Percentiles rank a stretch among this genome's conserved stretches.
Evolutionary conservation across 495 filamentous ascomycete genomes (phyloP).

Genomic region (Tuber aestivum): DNA sequence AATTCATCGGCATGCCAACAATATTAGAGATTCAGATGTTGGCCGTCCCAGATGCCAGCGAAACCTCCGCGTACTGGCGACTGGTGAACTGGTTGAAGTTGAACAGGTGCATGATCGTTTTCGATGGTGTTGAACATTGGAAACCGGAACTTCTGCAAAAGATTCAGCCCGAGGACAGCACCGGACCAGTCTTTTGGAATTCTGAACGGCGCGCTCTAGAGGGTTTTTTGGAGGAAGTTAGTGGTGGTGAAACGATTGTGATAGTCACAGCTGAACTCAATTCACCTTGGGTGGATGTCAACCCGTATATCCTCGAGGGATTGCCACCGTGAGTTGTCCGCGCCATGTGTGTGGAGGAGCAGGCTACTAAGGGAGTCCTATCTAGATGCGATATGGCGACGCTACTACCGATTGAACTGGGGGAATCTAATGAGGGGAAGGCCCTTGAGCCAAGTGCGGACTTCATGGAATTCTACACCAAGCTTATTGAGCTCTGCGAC

Average conservation of each 20-base stretch:
- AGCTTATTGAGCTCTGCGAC: background rate
- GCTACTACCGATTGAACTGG: conserved; percentile 5
- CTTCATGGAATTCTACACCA: background rate
- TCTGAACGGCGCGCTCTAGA: background rate
- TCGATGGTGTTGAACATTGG: conserved; percentile 11
- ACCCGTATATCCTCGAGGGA: background rate
- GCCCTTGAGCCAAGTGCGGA: background rate
- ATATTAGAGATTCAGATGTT: background rate
- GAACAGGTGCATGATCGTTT: conserved; percentile 7
- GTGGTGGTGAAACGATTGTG: background rate
- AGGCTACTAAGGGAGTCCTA: background rate
- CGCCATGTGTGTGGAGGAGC: background rate
- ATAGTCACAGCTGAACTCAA: background rate
- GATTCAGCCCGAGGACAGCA: background rate
- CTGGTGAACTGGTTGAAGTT: background rate
- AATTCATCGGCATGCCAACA: background rate
- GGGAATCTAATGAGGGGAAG: background rate
- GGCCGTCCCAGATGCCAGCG: background rate
- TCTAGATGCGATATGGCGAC: background rate
- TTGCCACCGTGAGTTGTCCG: conserved; percentile 3
- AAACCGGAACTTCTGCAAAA: background rate
- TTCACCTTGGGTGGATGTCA: background rate
- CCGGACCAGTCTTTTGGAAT: background rate
- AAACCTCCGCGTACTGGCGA: background rate
- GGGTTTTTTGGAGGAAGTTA: background rate